Evolutionary conservation across 2,329 filamentous ascomycete genomes (phyloP), one percentile per base, ranked within the genome.

Genomic region (Trichoderma lentiforme): DNA sequence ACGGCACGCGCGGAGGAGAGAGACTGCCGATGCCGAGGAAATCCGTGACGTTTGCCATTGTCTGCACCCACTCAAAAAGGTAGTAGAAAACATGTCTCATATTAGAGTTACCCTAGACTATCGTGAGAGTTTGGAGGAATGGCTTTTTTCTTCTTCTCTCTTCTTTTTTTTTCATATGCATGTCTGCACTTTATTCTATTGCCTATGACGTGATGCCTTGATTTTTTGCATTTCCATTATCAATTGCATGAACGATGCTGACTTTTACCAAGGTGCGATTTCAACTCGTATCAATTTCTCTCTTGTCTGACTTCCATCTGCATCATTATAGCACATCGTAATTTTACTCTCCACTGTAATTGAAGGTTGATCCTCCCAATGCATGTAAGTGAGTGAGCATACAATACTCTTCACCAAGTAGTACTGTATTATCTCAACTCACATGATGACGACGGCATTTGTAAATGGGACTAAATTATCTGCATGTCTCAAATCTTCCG

Each of bases 51-150:
- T 43, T 43, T 43, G 39, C 39, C 39, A 43, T 43, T 24, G 30
- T 21, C 18, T 14, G 47, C 28, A n/a, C 32, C 51, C 26, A 51
- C 47, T 34, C 43, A 12, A 34, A 28, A 47, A 14, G 21, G 34
- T 36, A 6, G 32, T 18, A 15, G 28, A n/a, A 26, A 21, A 34
- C 51, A 58, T 39, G 43, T 58, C 21, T 66, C 34, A 26, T 9
- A 36, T 62, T 70, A 70, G 36, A 70, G 57, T 62, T 70, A 70
- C 66, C 66, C 66, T 70, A 70, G 56, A 70, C 39, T 4, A 70
- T 62, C 53, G 43, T 53, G 57, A 61, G 57, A 70, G 36, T 34
- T 43, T 51, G 18, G 24, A 61, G 15, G 6, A 7, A 30, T 53
- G 12, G 32, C 28, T 47, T 69, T 60, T 12, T 6, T 53, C 1